Conservation (phyloP, 2,329 filamentous ascomycete genomes). For the Neopestalotiopsis sp. region DNA sequence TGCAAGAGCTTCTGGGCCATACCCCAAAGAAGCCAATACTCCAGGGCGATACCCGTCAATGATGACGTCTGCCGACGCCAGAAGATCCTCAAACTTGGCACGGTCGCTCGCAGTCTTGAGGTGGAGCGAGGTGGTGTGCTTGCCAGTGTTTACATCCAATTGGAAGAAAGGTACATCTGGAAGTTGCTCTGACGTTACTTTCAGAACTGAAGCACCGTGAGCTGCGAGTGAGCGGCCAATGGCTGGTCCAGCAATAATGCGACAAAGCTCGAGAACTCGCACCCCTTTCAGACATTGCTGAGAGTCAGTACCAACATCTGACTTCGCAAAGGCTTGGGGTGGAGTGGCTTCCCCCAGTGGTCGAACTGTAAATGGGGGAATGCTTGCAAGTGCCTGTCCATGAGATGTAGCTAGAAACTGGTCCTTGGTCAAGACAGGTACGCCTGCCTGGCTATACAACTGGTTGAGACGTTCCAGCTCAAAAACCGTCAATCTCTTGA, state of each 20-base stretch:
- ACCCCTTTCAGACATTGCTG: slow-evolving; percentile 59
- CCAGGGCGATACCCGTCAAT: slow-evolving; percentile 74
- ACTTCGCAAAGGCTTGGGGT: slow-evolving; percentile 44
- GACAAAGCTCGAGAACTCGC: slow-evolving; percentile 76
- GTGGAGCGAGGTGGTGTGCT: slow-evolving; percentile 68
- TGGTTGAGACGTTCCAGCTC: slow-evolving; percentile 65
- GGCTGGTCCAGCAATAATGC: slow-evolving; percentile 77
- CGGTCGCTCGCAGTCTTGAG: slow-evolving; percentile 61
- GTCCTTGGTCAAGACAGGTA: slow-evolving; percentile 62
- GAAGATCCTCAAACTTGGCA: slow-evolving; percentile 59
- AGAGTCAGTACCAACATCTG: slow-evolving; percentile 35
- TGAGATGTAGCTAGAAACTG: slow-evolving; percentile 63
- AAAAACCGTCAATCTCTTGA: slow-evolving; percentile 56
- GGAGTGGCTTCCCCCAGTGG: slow-evolving; percentile 55
- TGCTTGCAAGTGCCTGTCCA: slow-evolving; percentile 46
- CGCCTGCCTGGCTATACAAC: slow-evolving; percentile 62
- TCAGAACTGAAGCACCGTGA: slow-evolving; percentile 76
- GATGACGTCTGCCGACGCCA: slow-evolving; percentile 68
- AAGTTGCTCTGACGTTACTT: slow-evolving; percentile 71
- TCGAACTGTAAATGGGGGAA: slow-evolving; percentile 55
- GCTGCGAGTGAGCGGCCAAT: slow-evolving; percentile 75
- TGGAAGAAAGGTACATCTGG: slow-evolving; percentile 76
- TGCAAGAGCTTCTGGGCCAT: slow-evolving; percentile 60
- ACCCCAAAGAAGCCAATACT: slow-evolving; percentile 66
- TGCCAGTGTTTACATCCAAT: slow-evolving; percentile 74